Conservation (phyloP, 768 basidiomycete genomes). For the Hygrophoropsis aurantiaca region DNA sequence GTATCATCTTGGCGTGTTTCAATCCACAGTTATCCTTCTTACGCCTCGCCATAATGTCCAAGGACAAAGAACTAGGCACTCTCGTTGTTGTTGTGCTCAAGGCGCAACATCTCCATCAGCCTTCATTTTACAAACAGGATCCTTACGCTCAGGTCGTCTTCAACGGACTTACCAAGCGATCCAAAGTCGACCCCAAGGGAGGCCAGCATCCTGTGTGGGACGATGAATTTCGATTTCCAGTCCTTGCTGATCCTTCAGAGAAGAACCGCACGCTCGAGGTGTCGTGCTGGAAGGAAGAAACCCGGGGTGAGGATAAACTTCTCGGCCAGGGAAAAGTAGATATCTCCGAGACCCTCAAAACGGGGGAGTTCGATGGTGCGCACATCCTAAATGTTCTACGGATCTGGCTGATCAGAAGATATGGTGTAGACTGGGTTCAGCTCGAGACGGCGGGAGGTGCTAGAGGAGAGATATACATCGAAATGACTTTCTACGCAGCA, state of each 20-base stretch:
- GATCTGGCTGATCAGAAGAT: too few relatives aligned
- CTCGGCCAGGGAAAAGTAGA: conserved; percentile 77
- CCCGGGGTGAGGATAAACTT: conserved; percentile 63
- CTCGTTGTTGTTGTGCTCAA: conserved; percentile 85
- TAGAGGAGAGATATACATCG: conserved; percentile 86
- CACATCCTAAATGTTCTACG: too few relatives aligned
- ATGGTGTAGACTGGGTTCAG: conserved; percentile 64
- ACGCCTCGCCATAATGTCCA: conserved; percentile 30
- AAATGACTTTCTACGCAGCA: conserved; percentile 90
- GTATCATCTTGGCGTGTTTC: too few relatives aligned
- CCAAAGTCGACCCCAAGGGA: conserved; percentile 75
- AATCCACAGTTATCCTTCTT: too few relatives aligned
- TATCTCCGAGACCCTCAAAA: conserved; percentile 74
- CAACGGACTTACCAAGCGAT: conserved; percentile 62
- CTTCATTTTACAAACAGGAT: conserved; percentile 89
- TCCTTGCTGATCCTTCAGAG: conserved; percentile 57
- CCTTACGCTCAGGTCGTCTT: conserved; percentile 73
- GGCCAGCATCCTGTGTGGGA: conserved; percentile 97
- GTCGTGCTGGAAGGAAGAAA: conserved; percentile 80
- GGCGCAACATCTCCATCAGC: conserved; percentile 81
- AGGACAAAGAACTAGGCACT: conserved; percentile 65
- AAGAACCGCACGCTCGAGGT: conserved; percentile 62
- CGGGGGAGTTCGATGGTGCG: conserved; percentile 91
- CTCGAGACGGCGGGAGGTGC: conserved; percentile 58
- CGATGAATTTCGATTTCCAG: conserved; percentile 76